Evolutionary conservation across 345 rosid species (phyloP).

Genomic region (Cardiospermum halicacabum): DNA sequence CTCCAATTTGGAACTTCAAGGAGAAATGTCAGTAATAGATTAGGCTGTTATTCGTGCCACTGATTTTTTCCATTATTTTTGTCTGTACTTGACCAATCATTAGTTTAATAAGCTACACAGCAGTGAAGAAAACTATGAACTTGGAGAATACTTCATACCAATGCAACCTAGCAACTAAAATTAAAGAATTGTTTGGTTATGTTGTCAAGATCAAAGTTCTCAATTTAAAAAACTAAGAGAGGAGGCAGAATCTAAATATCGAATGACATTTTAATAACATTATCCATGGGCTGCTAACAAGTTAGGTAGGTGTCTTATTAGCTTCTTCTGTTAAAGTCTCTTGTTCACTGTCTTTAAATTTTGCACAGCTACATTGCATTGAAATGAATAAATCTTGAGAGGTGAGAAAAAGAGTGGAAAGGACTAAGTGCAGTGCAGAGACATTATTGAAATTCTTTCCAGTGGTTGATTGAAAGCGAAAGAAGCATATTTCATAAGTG

Average conservation of each 20-base stretch:
- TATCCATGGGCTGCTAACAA: no score
- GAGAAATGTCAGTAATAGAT: slow-evolving; percentile 1
- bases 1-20: slow-evolving; percentile 14
- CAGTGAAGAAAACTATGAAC: neutral
- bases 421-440: no score
- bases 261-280: no score
- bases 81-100: neutral
- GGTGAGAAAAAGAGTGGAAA: no score
- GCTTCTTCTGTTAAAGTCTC: no score
- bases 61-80: neutral
- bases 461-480: neutral
- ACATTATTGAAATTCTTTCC: neutral
- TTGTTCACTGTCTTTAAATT: no score
- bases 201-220: neutral
- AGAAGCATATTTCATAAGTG: neutral
- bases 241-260: no score
- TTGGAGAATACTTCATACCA: neutral
- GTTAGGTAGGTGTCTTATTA: no score
- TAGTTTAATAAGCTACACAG: neutral
- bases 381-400: no score
- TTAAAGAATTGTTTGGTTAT: neutral
- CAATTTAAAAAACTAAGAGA: no score
- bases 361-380: no score
- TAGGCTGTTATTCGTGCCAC: no score
- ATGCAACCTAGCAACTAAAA: neutral